These are phyloP conservation scores for Apophysomyces sp. DNA, from an alignment of 371 early-diverging fungal genomes.

Conservation along the genomic window DNA sequence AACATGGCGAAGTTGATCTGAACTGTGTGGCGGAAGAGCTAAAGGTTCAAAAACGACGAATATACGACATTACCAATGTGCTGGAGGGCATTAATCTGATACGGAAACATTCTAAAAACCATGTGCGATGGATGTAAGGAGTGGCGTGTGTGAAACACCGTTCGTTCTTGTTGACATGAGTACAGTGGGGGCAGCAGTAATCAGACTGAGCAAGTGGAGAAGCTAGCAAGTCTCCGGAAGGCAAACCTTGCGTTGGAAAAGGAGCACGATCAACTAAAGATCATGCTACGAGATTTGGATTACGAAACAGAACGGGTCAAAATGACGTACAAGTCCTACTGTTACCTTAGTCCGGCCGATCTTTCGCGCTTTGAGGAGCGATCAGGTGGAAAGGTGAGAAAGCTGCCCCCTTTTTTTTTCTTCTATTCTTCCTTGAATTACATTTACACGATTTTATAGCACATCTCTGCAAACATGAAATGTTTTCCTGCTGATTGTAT, in stretches of 20 bases:
- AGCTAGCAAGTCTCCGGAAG: constrained; percentile 20
- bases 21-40: constrained; percentile 60
- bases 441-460: too few species aligned
- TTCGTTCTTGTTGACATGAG: background rate
- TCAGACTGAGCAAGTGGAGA: constrained; percentile 18
- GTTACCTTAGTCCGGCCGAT: constrained; percentile 39
- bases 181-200: background rate
- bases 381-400: background rate
- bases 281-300: constrained; percentile 28
- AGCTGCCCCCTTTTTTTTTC: too few species aligned
- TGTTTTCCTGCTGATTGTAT: too few species aligned
- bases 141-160: background rate
- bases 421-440: too few species aligned
- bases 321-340: constrained; percentile 23
- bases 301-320: constrained; percentile 30
- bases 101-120: constrained; percentile 66
- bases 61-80: constrained; percentile 79
- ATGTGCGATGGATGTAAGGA: constrained; percentile 66
- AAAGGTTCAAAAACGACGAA: constrained; percentile 66
- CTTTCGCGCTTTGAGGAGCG: constrained; percentile 23
- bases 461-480: too few species aligned
- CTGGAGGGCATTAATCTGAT: constrained; percentile 68
- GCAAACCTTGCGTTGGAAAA: constrained; percentile 32
- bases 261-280: constrained; percentile 22
- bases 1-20: constrained; percentile 57